phyloP scores from a whole-genome alignment of 2,329 filamentous ascomycete genomes.

The Mollisiaceae sp. region DNA sequence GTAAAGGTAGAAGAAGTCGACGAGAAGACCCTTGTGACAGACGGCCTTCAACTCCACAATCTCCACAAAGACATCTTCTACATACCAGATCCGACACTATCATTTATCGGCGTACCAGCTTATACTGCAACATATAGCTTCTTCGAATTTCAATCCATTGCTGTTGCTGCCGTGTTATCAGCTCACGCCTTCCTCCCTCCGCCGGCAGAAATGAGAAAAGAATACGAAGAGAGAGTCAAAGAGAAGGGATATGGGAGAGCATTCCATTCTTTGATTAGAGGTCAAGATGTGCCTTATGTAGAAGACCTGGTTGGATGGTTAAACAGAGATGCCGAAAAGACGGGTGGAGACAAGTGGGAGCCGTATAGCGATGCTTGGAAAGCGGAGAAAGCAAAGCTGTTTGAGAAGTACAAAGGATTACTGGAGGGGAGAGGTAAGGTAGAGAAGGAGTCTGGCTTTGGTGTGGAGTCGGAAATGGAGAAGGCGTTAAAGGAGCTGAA shows the following conservation, averaged over 20 bases:
- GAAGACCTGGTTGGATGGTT: constrained; percentile 33
- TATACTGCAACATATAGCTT: constrained; percentile 55
- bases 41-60: constrained; percentile 49
- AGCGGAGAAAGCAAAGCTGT: constrained; percentile 18
- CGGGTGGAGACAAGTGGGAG: constrained; percentile 26
- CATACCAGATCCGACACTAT: constrained; percentile 52
- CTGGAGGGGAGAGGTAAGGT: not conserved
- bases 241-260: constrained; percentile 41
- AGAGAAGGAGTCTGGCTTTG: constrained; percentile 4
- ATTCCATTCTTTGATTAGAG: constrained; percentile 51
- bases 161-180: constrained; percentile 49
- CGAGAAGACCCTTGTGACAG: constrained; percentile 61
- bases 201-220: constrained; percentile 44
- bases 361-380: constrained; percentile 30
- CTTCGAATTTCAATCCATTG: constrained; percentile 56
- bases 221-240: constrained; percentile 45
- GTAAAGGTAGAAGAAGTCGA: constrained; percentile 52
- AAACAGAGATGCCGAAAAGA: constrained; percentile 25
- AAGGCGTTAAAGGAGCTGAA: not conserved
- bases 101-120: constrained; percentile 53
- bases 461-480: constrained; percentile 1
- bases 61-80: constrained; percentile 59
- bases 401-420: constrained; percentile 11
- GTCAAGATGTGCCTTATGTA: constrained; percentile 33
- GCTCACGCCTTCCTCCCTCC: constrained; percentile 47